Evolutionary conservation across 1,284 basidiomycete genomes (phyloP), one percentile per base, ranked within the genome.

Genomic region (Austroboletus niveus): DNA sequence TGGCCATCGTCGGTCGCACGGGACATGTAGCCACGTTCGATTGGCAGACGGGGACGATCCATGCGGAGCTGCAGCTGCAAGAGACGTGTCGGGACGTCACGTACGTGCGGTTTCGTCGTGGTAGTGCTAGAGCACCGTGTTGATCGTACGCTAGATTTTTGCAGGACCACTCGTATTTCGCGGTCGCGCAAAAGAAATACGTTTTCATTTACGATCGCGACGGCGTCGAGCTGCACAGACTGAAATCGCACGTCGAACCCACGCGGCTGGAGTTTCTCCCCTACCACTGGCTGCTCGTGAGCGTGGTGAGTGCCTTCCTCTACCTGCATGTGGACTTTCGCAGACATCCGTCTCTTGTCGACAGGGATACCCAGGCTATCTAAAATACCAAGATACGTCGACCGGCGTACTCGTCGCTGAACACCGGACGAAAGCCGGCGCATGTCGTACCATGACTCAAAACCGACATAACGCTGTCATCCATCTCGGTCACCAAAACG

Each of bases 321-420:
- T 17, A 27, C 9, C 52, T 9, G 15, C 2, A 14, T 9, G 8
- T 6, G 9, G 1, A 38, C 14, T 8, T 10, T 12, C 39, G 8
- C 15, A 22, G 17, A 45, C 27, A 29, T 29, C 27, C 27, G 7
- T 45, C 14, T 24, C 29, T 32, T 32, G 32, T 38, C 30, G 20
- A 20, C 59, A 92, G 89, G 94, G 94, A 10, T 89, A 93, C 61
- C 78, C 84, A 12, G 96, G 96, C 1, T 93, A 88, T 68, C 78
- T 99, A 2, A 96, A 96, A 74, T 99, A 98, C 72, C 94, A 97
- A 73, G 96, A 99, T 67, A 95, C 92, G 0, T 95, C 94, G 3
- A 99, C 95, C 0, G 96, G 96, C 15, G 80, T 86, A 52, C 78
- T 98, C 49, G 77, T 99, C 35, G 83, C 87, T 38, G 87, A 94